These are phyloP conservation scores for Posidonia australis DNA, from an alignment of 106 monocot species.

Conservation along the genomic window DNA sequence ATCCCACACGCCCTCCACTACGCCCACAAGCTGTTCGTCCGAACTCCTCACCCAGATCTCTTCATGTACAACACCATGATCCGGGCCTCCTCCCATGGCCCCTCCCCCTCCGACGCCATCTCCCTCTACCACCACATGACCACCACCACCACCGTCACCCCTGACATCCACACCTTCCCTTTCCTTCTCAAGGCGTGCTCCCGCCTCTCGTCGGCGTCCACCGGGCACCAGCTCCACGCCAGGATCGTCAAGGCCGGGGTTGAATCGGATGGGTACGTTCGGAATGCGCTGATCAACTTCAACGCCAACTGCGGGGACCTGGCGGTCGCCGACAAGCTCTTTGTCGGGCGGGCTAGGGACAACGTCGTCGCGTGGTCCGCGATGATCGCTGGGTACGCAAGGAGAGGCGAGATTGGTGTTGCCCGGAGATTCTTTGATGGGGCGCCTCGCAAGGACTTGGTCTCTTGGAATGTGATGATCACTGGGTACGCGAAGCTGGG, in stretches of 20 bases:
- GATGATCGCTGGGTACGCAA: conserved; percentile 43
- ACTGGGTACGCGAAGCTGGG: conserved; percentile 46
- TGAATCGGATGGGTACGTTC: conserved; percentile 25
- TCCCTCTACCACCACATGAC: conserved; percentile 36
- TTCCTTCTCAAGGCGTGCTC: conserved; percentile 57
- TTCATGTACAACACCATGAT: conserved; percentile 81
- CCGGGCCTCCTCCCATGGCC: conserved; percentile 42
- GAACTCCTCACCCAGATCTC: conserved; percentile 40
- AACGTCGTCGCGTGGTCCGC: conserved; percentile 61
- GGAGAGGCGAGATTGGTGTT: conserved; percentile 28
- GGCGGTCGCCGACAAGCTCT: conserved; percentile 24
- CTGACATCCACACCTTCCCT: conserved; percentile 57
- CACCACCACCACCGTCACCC: conserved; percentile 10
- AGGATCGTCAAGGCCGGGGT: conserved; percentile 29
- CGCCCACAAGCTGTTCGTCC: conserved; percentile 46
- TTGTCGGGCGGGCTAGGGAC: conserved; percentile 18
- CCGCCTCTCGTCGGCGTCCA: conserved; percentile 17
- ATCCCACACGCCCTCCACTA: conserved; percentile 26
- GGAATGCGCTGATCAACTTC: conserved; percentile 53
- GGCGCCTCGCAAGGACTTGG: conserved; percentile 39
- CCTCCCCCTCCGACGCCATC: conserved; percentile 38
- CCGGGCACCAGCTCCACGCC: conserved; percentile 48
- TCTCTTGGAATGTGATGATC: conserved; percentile 77
- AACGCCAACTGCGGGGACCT: conserved; percentile 56
- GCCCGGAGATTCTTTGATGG: conserved; percentile 54